These are phyloP conservation scores for Arachnopeziza araneosa DNA, from an alignment of 2,329 filamentous ascomycete species.

Conservation along the genomic window DNA sequence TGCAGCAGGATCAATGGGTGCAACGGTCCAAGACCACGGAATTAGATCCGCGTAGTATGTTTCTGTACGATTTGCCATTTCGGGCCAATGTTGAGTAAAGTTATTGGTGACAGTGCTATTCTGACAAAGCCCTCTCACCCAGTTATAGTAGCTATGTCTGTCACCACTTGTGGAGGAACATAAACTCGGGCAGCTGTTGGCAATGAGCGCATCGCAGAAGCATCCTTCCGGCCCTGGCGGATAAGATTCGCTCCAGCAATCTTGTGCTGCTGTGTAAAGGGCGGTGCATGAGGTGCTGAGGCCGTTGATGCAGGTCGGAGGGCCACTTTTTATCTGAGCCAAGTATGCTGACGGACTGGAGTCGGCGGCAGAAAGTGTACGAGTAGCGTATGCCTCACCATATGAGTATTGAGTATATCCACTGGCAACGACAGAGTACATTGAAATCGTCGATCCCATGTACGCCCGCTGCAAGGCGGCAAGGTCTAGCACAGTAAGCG, in stretches of 20 bases:
- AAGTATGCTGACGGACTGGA: constrained; percentile 3
- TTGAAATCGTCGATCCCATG: background rate
- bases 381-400: background rate
- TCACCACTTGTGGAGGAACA: background rate
- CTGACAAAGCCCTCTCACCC: background rate
- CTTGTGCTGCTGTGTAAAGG: background rate
- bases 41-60: background rate
- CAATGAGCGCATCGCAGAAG: background rate
- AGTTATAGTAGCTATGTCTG: background rate
- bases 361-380: background rate
- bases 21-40: background rate
- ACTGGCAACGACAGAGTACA: background rate
- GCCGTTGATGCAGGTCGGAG: constrained; percentile 1
- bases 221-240: constrained; percentile 4
- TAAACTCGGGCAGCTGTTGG: background rate
- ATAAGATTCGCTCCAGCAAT: constrained; percentile 5
- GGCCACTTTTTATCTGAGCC: background rate
- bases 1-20: background rate
- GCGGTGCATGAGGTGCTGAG: background rate
- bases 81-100: background rate
- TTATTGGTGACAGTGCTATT: background rate
- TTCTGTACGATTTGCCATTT: background rate
- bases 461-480: background rate
- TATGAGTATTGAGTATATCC: background rate
- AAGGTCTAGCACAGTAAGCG: background rate